Percentiles rank a stretch among this genome's conserved stretches.
phyloP scores from a whole-genome alignment of 352 stramenopile genomes.

The Plasmopara halstedii region DNA sequence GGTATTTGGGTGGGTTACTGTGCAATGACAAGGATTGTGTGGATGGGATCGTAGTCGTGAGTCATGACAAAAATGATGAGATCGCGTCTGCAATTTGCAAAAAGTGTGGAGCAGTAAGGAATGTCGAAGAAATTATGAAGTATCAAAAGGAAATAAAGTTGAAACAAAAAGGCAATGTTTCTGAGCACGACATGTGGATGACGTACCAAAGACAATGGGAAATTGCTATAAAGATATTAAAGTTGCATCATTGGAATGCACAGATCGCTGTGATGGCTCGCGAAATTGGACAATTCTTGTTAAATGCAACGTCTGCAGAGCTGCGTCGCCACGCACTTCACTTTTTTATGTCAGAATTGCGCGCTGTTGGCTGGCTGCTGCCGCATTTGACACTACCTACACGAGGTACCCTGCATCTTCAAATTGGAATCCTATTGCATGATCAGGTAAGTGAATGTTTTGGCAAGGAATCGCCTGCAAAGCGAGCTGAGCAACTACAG shows the following conservation, averaged over 20 bases:
- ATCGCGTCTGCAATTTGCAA: conserved; percentile 8
- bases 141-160: conserved; percentile 11
- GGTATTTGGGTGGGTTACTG: conserved; percentile 31
- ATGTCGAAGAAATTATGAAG: background rate
- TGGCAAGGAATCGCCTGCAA: background rate
- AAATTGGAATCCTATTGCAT: conserved; percentile 34
- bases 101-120: conserved; percentile 12
- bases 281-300: conserved; percentile 35
- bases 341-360: conserved; percentile 25
- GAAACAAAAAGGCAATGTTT: conserved; percentile 2
- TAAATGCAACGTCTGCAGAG: conserved; percentile 5
- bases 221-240: conserved; percentile 10
- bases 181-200: conserved; percentile 19
- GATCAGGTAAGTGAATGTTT: conserved; percentile 4
- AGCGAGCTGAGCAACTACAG: conserved; percentile 8
- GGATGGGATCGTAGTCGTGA: conserved; percentile 13
- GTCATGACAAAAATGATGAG: background rate
- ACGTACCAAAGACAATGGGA: conserved; percentile 21
- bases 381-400: conserved; percentile 28
- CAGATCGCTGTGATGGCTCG: conserved; percentile 23
- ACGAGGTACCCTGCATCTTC: conserved; percentile 34
- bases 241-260: conserved; percentile 26
- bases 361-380: conserved; percentile 35
- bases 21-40: conserved; percentile 18
- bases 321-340: conserved; percentile 9